These are phyloP conservation scores for Pichia terricola DNA, from an alignment of 1,139 yeast species.

Conservation along the genomic window DNA sequence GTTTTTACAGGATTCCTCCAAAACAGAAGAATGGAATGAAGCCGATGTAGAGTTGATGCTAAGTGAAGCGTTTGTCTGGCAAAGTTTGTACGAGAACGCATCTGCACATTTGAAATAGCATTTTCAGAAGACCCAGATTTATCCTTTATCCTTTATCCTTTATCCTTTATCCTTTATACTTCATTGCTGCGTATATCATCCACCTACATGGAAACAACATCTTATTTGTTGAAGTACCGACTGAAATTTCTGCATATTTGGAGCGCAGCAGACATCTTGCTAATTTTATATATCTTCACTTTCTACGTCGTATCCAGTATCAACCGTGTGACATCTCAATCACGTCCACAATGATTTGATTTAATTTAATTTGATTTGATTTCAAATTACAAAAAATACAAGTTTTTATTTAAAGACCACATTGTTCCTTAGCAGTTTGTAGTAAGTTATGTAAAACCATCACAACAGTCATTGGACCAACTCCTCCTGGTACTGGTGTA, in stretches of 20 bases:
- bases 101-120: conserved; percentile 56
- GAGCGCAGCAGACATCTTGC: too few species aligned
- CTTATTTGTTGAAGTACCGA: too few species aligned
- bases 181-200: neutral
- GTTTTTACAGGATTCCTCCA: conserved; percentile 73
- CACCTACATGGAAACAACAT: neutral
- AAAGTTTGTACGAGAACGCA: conserved; percentile 81
- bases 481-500: conserved; percentile 86
- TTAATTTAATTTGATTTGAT: too few species aligned
- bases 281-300: too few species aligned
- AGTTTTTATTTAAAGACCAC: conserved; percentile 15
- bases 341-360: too few species aligned
- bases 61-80: conserved; percentile 97
- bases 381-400: too few species aligned
- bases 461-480: conserved; percentile 85
- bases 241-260: too few species aligned
- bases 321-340: too few species aligned
- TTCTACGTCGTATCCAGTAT: too few species aligned
- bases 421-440: conserved; percentile 39
- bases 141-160: neutral
- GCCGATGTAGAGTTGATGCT: conserved; percentile 84
- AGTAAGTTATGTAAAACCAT: conserved; percentile 66
- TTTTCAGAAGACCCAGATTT: neutral
- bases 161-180: neutral
- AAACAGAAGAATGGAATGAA: conserved; percentile 78